Base-by-base conservation (phyloP, 1,139 yeast genomes). In the Kodamaea sp. region DNA sequence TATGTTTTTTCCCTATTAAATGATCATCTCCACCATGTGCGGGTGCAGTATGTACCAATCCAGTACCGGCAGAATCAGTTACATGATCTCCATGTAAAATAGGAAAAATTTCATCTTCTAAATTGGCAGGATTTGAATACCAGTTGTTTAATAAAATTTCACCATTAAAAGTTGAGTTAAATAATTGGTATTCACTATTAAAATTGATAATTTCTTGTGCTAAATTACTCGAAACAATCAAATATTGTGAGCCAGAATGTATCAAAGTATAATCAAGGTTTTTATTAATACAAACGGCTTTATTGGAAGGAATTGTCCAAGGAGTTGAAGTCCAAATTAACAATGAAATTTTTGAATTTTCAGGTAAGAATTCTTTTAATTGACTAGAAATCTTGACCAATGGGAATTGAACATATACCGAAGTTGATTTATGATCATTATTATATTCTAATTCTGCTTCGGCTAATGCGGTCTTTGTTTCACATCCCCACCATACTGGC, bases 401-500 rank as follows among this genome's bases (percentile, higher is more conserved):
- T 2, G 92, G 90, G 52, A 86, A 92, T 45, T 78, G 80, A 6
- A 86, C 81, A 54, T 73, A 81, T 0, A 80, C 79, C 0, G 97
- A 85, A 4, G 72, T 77, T 1, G 96, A 85, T 36, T 56, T 67
- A 59, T 88, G 96, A 24, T 74, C 63, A 20, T 78, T 81, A 43
- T 83, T 81, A 61, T 94, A 92, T 54, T 90, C 97, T 44, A 92
- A 70, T 58, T 92, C 99, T 10, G 97, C 92, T 60, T 92, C 99
- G 0, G 98, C 98, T 47, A 92, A 67, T 0, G 98, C 98, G 0
- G 98, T 90, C 42, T 79, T 78, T 1, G 96, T 86, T 53, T 89
- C 96, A 47, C 94, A 84, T 1, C 97, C 95, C 97, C 97, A 92
- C 74, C 85, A 92, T 1, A 94, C 97, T 0, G 99, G 99, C 53